phyloP scores from a whole-genome alignment of 345 rosid genomes.

The Aquilaria yunnanensis region DNA sequence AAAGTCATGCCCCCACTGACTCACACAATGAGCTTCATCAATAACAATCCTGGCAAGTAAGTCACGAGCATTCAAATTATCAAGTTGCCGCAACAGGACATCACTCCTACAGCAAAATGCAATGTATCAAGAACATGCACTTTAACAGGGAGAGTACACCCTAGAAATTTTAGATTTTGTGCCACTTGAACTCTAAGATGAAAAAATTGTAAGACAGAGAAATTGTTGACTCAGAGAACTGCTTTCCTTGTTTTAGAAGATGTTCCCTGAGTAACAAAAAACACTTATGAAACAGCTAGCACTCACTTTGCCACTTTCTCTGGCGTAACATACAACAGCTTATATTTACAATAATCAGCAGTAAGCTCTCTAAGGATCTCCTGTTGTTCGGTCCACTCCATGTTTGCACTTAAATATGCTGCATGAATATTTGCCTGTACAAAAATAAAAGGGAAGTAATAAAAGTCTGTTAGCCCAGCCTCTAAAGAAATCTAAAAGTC shows the following conservation, averaged over 20 bases:
- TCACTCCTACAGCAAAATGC: slow-evolving; percentile 67
- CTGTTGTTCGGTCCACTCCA: slow-evolving; percentile 98
- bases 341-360: slow-evolving; percentile 79
- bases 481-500: slow-evolving; percentile 2
- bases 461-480: slow-evolving; percentile 6
- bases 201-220: not conserved
- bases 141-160: no score
- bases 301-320: slow-evolving; percentile 99
- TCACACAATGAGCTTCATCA: slow-evolving; percentile 99
- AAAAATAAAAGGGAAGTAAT: slow-evolving; percentile 14
- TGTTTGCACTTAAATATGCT: slow-evolving; percentile 81
- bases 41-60: slow-evolving; percentile 93
- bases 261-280: not conserved
- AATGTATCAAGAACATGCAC: not conserved
- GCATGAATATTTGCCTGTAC: slow-evolving; percentile 83
- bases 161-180: no score
- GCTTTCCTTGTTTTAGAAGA: not conserved
- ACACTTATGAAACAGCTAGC: slow-evolving; percentile 4
- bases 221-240: no score
- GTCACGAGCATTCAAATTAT: slow-evolving; percentile 64
- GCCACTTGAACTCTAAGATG: no score
- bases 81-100: slow-evolving; percentile 78
- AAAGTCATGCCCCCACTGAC: slow-evolving; percentile 99
- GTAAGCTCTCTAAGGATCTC: slow-evolving; percentile 81
- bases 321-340: slow-evolving; percentile 88